Evolutionary conservation across 768 basidiomycete genomes (phyloP), one percentile per base, ranked within the genome.

Genomic region (Polyporus arcularius): DNA sequence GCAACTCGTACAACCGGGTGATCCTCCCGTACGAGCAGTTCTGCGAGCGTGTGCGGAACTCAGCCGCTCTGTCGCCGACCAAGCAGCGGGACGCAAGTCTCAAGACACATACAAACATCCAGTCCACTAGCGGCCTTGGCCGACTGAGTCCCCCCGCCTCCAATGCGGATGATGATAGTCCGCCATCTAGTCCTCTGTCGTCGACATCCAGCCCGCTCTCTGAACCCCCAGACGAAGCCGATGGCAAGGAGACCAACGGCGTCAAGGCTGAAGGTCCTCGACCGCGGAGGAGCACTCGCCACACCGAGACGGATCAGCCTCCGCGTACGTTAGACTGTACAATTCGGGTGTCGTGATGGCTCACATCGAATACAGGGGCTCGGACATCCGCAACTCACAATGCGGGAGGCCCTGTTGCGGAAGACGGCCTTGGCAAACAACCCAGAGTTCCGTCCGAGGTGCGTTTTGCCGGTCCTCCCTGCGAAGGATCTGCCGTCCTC

Each of bases 11-110:
- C 74, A 82, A 82, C 59, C 86, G 90, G 56, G 92, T 99, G 70
- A 92, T 99, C 67, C 83, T 94, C 46, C 97, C 97, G n/a, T 99
- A 94, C 69, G 96, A 98, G 69, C 85, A 92, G 68, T 98, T 94
- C 72, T 88, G 86, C 58, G 85, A 88, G 50, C 84, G 87, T 51
- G 90, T 87, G 47, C 83, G 85, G 61, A 87, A 84, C 67, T 87
- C 86, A 32, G 84, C 88, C 21, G 70, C 73, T 12, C 64, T 81
- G 54, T 79, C 80, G 15, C 72, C 75, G 41, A 66, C 65, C 51
- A 74, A 79, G 58, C 78, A 77, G 57, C 79, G 81, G 9, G 75
- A 79, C 58, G 72, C 82, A 64, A 83, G 82, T 47, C 74, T 83
- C 56, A 87, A 82, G 74, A 86, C 82, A 38, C 83, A 85, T 67